A percentile compares a stretch with the other conserved stretches of the same genome.
Conservation (phyloP, 345 rosid genomes). For the Passiflora organensis region DNA sequence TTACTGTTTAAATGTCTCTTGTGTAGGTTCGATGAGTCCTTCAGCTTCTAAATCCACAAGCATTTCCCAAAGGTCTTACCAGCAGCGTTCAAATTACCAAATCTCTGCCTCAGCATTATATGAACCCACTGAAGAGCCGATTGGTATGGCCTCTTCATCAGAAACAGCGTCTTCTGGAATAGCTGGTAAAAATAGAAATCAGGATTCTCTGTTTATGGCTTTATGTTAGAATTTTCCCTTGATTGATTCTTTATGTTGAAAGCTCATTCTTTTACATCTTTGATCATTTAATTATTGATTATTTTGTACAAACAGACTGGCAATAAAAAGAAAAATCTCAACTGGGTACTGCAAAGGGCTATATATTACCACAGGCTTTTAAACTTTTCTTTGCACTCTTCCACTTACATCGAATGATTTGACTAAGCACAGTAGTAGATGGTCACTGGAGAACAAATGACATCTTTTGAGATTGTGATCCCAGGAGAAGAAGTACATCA, state of each 20-base stretch:
- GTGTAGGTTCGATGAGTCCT: constrained; percentile 42
- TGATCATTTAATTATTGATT: too few relatives aligned
- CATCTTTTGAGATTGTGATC: too few relatives aligned
- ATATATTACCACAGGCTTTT: too few relatives aligned
- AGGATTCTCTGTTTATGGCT: constrained; percentile 8
- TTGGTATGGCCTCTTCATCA: constrained; percentile 27
- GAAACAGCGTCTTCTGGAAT: constrained; percentile 37
- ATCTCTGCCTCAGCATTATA: constrained; percentile 89
- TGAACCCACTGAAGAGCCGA: constrained; percentile 49
- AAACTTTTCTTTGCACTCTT: too few relatives aligned
- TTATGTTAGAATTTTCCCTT: background rate
- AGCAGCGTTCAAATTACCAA: constrained; percentile 62
- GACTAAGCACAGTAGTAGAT: too few relatives aligned
- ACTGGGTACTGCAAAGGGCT: too few relatives aligned
- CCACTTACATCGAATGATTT: too few relatives aligned
- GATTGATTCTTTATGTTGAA: background rate
- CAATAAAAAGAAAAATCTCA: too few relatives aligned
- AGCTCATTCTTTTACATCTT: too few relatives aligned
- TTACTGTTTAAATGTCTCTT: background rate
- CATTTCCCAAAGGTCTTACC: constrained; percentile 42
- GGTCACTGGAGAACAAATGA: too few relatives aligned
- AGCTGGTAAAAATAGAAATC: constrained; percentile 35
- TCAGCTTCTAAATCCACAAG: constrained; percentile 37
- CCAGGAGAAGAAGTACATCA: too few relatives aligned
- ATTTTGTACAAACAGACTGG: too few relatives aligned